Base-by-base conservation (phyloP, 805 yeast species). In the Millerago galiae region DNA sequence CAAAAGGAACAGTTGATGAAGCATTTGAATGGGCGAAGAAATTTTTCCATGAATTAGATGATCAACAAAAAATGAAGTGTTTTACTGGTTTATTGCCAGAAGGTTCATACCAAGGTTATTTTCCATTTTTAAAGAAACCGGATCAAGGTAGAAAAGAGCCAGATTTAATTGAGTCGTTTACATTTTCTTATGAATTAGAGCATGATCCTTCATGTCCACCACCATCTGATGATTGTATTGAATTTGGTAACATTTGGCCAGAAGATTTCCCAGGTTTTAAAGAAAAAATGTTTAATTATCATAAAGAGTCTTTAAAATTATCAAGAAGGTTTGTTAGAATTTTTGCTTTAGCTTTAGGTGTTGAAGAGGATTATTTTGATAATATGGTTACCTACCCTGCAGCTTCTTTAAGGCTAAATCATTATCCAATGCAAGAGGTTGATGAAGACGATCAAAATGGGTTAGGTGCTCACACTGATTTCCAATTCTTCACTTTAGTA, bases 401-500 rank as follows among this genome's bases (percentile, higher is more conserved):
- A 38, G 59, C 62, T 31, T 59, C 58, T 21, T 45, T 59, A 11
- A 51, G 70, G 35, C 35, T 65, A 29, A 46, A 63, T 14, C 68
- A 63, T 41, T 66, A 66, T 36, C 61, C 66, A 7, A 58, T 50
- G 7, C 57, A 56, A 30, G 61, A 56, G 10, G 54, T 58, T n/a
- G 40, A 52, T 5, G 51, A 47, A 3, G 62, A 55, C 4, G 53
- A 55, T 24, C 56, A 59, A 38, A 58, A 61, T 39, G 60, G 70
- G n/a, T 62, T 64, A 41, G 69, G 67, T 7, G 66, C 69, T 3
- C 71, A 66, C 46, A 63, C 67, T 3, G 71, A 66, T 43, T 63
- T 62, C 44, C 67, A 62, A 14, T 55, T 61, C 12, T 42, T 66
- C 31, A 66, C 71, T 0, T 54, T 66, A 48, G 47, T 66, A 13